Evolutionary conservation across 2,329 filamentous ascomycete species (phyloP).

Genomic region (Ambrosiella beaveri): DNA sequence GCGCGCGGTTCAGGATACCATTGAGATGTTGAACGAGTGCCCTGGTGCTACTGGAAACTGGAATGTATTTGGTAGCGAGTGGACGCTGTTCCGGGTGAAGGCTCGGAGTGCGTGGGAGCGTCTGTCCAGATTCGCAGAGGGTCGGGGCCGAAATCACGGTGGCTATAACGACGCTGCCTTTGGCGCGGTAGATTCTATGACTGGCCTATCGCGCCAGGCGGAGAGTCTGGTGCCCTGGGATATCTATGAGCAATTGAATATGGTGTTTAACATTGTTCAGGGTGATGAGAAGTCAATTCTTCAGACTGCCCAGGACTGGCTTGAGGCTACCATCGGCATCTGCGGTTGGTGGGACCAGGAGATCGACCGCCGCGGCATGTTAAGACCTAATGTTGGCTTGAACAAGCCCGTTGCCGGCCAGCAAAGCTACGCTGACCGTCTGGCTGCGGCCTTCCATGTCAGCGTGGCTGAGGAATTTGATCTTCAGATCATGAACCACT

Average conservation of each 20-base stretch:
- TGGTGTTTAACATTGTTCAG: conserved; percentile 64
- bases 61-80: conserved; percentile 67
- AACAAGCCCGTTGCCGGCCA: conserved; percentile 6
- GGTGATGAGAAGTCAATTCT: conserved; percentile 62
- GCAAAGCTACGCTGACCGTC: conserved; percentile 57
- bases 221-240: conserved; percentile 80
- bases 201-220: conserved; percentile 55
- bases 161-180: conserved; percentile 18
- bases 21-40: conserved; percentile 53
- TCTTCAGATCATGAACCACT: conserved; percentile 55
- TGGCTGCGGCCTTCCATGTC: conserved; percentile 54
- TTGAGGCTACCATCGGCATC: conserved; percentile 69
- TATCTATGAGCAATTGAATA: conserved; percentile 69
- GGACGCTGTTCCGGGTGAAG: conserved; percentile 67
- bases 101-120: conserved; percentile 51
- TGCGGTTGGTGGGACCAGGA: conserved; percentile 94
- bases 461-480: conserved; percentile 53
- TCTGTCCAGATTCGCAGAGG: conserved; percentile 65
- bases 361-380: conserved; percentile 38
- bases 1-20: conserved; percentile 49
- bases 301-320: conserved; percentile 70
- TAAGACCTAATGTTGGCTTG: conserved; percentile 15
- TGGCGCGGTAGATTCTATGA: conserved; percentile 24
- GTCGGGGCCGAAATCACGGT: conserved; percentile 20
- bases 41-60: conserved; percentile 57